Percentiles rank a stretch among this genome's conserved stretches.
These are phyloP conservation scores for Leptosphaerulina australis DNA, from an alignment of 2,329 filamentous ascomycete species.

Conservation along the genomic window DNA sequence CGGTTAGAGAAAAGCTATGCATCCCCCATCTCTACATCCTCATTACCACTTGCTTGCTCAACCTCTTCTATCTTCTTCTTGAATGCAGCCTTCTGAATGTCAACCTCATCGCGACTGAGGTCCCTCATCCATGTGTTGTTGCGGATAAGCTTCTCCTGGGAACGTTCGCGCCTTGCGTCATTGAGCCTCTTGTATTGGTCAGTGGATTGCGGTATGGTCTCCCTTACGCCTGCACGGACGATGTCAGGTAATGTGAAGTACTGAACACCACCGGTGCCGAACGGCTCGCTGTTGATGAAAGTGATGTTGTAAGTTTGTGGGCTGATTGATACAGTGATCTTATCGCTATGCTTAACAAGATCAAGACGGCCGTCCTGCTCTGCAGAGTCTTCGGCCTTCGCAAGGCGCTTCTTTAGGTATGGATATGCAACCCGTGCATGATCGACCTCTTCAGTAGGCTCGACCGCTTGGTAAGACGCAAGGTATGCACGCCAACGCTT, in stretches of 20 bases:
- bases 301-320: constrained; percentile 52
- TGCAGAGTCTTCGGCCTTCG: constrained; percentile 43
- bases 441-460: constrained; percentile 69
- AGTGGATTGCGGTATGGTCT: constrained; percentile 42
- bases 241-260: constrained; percentile 49
- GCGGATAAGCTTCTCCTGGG: constrained; percentile 51
- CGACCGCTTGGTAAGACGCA: constrained; percentile 84
- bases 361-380: constrained; percentile 40
- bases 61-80: constrained; percentile 40
- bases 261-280: constrained; percentile 45
- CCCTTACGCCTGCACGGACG: constrained; percentile 44
- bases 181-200: constrained; percentile 40
- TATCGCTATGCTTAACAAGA: constrained; percentile 47
- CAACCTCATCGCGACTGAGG: constrained; percentile 54
- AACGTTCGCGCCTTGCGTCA: constrained; percentile 43
- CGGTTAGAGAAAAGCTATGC: constrained; percentile 12
- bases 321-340: constrained; percentile 53
- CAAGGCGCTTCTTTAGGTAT: constrained; percentile 51
- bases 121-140: constrained; percentile 57
- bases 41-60: constrained; percentile 24
- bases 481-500: constrained; percentile 92
- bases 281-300: constrained; percentile 51
- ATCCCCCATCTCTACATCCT: constrained; percentile 45
- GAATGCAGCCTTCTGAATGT: constrained; percentile 49
- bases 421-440: constrained; percentile 45